Evolutionary conservation across 768 basidiomycete genomes (phyloP).

Genomic region (Chalciporus sphaerocephalus): DNA sequence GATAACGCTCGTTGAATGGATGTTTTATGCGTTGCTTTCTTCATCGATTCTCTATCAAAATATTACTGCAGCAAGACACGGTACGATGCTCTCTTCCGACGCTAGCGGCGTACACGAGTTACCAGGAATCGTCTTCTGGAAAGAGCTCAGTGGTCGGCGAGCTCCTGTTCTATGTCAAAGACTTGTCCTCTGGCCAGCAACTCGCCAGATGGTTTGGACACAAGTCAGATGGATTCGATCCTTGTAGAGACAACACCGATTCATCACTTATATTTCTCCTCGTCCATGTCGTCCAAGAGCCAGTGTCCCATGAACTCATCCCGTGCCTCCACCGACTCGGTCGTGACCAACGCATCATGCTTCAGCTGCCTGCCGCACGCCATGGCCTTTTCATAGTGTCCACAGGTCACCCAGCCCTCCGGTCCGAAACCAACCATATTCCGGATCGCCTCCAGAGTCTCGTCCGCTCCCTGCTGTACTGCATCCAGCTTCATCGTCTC

Average conservation of each 20-base stretch:
- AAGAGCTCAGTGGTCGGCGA: no score
- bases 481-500: neutral
- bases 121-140: no score
- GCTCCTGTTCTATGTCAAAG: no score
- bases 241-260: no score
- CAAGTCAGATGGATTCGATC: no score
- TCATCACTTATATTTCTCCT: neutral
- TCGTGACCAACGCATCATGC: conserved; percentile 30
- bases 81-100: no score
- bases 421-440: neutral
- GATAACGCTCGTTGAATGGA: conserved; percentile 59
- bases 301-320: conserved; percentile 38
- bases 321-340: conserved; percentile 35
- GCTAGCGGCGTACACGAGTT: no score
- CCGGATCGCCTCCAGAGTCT: neutral
- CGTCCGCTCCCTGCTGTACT: neutral
- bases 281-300: conserved; percentile 39
- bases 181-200: no score
- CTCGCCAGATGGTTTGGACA: no score
- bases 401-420: neutral
- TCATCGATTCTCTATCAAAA: conserved; percentile 86
- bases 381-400: neutral
- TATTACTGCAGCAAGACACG: conserved; percentile 82
- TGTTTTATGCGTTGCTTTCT: conserved; percentile 75
- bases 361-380: neutral